Base-by-base conservation (phyloP, 352 stramenopile genomes). In the Aphanomyces astaci region DNA sequence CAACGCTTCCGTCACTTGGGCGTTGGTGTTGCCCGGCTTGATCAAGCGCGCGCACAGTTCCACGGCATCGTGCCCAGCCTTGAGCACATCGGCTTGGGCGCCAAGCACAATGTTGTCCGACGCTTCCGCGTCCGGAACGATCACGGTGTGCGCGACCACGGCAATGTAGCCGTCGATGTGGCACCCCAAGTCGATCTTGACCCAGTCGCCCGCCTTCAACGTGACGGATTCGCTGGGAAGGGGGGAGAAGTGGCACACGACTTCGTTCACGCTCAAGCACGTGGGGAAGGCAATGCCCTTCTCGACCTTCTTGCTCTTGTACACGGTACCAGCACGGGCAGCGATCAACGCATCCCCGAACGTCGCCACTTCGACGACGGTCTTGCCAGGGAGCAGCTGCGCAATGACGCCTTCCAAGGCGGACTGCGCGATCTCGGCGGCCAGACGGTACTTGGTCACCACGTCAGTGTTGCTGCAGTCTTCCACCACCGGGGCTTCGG, bases 121-220 rank as follows among this genome's bases (percentile, higher is more conserved):
- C 15, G 81, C 83, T 45, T 95, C 82, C 36, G 74, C 75, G 10
- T 82, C 81, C 2, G 82, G 83, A n/a, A 99, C 95, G 28, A 99
- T 89, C 24, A 92, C 78, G 48, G 97, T 99, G 84, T 99, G 97
- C 9, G 97, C 97, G 13, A 97, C 96, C 7, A 99, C 93, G 22
- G 97, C 96, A 73, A 99, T 98, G 88, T 98, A 99, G 66, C 97
- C 97, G 75, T 99, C 97, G 74, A 99, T 98, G 87, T 99, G 97
- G 78, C 96, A 99, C 60, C 97, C 98, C 48, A 99, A 76, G 84
- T 99, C 98, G 71, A 95, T 93, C 76, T 95, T 95, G 71, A 95
- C 87, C 85, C 85, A 93, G 76, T 95, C 87, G 39, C 87, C 87
- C 17, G 83, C 87, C 77, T 92, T 78, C 28, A 95, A 70, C 33